A percentile compares a stretch with the other conserved stretches of the same genome.
phyloP scores from a whole-genome alignment of 495 filamentous ascomycete species.

The Tuber aestivum region DNA sequence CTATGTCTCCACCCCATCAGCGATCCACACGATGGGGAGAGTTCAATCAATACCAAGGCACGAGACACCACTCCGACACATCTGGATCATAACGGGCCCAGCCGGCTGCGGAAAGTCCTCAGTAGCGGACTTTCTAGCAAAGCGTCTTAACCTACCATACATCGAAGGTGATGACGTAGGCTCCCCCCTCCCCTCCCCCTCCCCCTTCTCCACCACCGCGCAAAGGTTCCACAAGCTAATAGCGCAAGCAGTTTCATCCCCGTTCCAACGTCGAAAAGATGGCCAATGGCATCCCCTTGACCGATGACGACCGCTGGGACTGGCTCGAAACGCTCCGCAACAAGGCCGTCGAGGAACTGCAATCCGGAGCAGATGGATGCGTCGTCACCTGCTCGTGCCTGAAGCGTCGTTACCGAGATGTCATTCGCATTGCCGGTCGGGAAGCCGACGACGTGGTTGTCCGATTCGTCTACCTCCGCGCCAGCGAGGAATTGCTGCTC shows the following conservation, averaged over 20 bases:
- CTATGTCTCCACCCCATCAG: constrained; percentile 24
- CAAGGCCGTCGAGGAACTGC: constrained; percentile 62
- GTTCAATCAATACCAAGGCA: constrained; percentile 21
- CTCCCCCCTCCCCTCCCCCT: constrained; percentile 20
- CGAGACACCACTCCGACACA: constrained; percentile 58
- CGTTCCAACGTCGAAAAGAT: constrained; percentile 87
- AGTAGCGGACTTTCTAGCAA: constrained; percentile 71
- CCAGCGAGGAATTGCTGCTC: constrained; percentile 65
- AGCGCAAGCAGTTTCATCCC: constrained; percentile 68
- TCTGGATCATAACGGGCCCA: constrained; percentile 96
- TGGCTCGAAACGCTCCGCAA: constrained; percentile 89
- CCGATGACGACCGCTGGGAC: constrained; percentile 95
- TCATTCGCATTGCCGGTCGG: constrained; percentile 70
- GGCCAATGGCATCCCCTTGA: constrained; percentile 76
- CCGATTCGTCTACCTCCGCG: constrained; percentile 88
- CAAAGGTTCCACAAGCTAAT: constrained; percentile 15
- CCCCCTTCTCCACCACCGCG: background rate
- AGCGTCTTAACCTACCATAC: constrained; percentile 67
- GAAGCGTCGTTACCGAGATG: constrained; percentile 95
- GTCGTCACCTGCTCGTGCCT: constrained; percentile 94
- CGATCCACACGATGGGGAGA: constrained; percentile 30
- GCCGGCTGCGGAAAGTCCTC: constrained; percentile 96
- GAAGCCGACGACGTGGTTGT: constrained; percentile 67
- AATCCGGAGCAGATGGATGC: constrained; percentile 62
- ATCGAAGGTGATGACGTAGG: constrained; percentile 95